Percentiles rank a stretch among this genome's conserved stretches.
phyloP scores from a whole-genome alignment of 179 eudicot genomes.

The Silene coronaria region DNA sequence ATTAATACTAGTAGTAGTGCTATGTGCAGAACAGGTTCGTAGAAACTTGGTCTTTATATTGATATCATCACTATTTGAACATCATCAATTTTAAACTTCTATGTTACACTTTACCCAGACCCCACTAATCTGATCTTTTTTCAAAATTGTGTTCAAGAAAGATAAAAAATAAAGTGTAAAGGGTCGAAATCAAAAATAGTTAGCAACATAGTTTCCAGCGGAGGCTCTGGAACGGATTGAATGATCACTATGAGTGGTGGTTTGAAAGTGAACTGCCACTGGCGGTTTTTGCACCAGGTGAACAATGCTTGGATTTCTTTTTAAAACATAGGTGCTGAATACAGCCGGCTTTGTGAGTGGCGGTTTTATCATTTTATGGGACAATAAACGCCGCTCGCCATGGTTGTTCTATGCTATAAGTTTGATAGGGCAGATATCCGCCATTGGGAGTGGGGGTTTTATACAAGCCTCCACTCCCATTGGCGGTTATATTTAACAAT shows the following conservation, averaged over 20 bases:
- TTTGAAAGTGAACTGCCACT: not conserved
- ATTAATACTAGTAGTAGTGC: not conserved
- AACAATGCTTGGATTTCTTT: not conserved
- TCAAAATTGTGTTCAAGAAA: not conserved
- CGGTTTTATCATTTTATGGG: not conserved
- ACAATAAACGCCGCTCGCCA: not conserved
- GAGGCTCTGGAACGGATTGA: not conserved
- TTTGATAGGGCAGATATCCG: too few species aligned
- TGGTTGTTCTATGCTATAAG: not conserved
- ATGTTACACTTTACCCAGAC: not conserved
- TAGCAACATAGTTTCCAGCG: not conserved
- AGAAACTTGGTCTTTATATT: slow-evolving; percentile 1
- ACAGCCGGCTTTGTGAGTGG: not conserved
- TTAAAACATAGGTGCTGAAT: not conserved
- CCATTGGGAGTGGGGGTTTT: too few species aligned
- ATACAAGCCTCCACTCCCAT: too few species aligned
- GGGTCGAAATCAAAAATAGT: not conserved
- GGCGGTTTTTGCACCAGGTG: not conserved
- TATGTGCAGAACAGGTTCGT: slow-evolving; percentile 3
- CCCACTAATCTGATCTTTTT: not conserved
- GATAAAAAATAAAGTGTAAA: not conserved
- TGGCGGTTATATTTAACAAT: too few species aligned
- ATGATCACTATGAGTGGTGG: not conserved
- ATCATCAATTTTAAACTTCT: not conserved
- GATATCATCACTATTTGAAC: not conserved